Conservation (phyloP, 306 rosid species). For the Fragaria vesca region DNA sequence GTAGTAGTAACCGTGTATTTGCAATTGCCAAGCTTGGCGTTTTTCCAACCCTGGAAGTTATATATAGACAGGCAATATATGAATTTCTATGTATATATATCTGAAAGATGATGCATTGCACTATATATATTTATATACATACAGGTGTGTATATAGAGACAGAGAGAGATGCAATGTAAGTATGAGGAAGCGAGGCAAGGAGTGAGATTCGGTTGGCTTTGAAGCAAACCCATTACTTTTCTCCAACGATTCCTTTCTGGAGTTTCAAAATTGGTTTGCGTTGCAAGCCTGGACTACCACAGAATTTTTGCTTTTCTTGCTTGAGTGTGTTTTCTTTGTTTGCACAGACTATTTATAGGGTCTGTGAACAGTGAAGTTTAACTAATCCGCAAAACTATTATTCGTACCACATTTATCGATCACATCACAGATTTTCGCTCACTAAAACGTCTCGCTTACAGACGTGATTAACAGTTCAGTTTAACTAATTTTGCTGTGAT, state of each 20-base stretch:
- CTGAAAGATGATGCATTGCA: not conserved
- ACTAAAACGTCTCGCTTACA: slow-evolving; percentile 6
- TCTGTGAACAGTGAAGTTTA: not conserved
- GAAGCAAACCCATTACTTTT: slow-evolving; percentile 97
- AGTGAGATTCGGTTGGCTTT: slow-evolving; percentile 98
- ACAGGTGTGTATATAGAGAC: slow-evolving; percentile 11
- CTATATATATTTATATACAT: slow-evolving; percentile 13
- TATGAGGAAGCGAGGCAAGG: slow-evolving; percentile 67
- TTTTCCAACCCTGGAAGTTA: slow-evolving; percentile 54
- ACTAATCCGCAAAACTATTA: not conserved
- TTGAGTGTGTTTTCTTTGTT: slow-evolving; percentile 1
- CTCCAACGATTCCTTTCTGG: slow-evolving; percentile 80
- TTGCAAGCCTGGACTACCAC: slow-evolving; percentile 91
- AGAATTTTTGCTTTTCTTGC: slow-evolving; percentile 39
- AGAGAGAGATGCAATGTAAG: slow-evolving; percentile 50
- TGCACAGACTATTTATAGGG: not conserved
- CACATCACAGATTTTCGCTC: not conserved
- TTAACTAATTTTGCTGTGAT: slow-evolving; percentile 2
- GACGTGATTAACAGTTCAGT: not conserved
- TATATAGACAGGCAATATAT: slow-evolving; percentile 32
- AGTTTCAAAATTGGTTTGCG: slow-evolving; percentile 45
- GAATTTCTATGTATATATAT: not conserved
- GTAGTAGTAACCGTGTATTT: slow-evolving; percentile 47
- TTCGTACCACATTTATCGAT: not conserved
- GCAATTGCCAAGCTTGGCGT: slow-evolving; percentile 43